Conservation (phyloP, 345 rosid species). For the Rhodomyrtus tomentosa region DNA sequence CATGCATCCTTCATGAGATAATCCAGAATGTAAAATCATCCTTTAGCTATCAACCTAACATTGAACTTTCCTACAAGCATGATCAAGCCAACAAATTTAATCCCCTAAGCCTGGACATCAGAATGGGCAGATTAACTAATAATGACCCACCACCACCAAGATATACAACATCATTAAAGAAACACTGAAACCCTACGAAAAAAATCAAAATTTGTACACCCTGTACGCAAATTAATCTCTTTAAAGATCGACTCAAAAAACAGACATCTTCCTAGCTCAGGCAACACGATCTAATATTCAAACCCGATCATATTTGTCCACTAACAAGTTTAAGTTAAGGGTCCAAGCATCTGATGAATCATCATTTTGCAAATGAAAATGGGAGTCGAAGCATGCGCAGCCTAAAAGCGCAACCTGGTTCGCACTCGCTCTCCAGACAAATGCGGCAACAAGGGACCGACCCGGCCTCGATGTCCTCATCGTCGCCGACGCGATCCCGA, state of each 20-base stretch:
- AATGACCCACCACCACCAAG: neutral
- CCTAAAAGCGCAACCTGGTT: conserved; percentile 26
- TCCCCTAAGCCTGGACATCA: neutral
- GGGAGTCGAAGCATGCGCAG: neutral
- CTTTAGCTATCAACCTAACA: neutral
- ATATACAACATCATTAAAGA: neutral
- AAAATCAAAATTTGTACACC: neutral
- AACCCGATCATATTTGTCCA: neutral
- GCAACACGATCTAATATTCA: neutral
- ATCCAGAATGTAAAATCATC: neutral
- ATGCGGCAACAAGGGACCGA: conserved; percentile 78
- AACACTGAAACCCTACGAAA: neutral
- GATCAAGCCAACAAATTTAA: neutral
- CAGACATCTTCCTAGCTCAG: neutral
- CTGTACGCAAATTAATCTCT: neutral
- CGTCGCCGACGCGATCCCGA: neutral
- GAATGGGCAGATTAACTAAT: neutral
- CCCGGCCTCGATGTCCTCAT: conserved; percentile 55
- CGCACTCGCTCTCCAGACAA: conserved; percentile 81
- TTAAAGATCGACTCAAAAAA: neutral
- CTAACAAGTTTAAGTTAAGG: neutral
- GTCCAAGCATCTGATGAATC: neutral
- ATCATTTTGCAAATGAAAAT: neutral
- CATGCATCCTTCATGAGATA: neutral
- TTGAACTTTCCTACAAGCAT: neutral